Evolutionary conservation across 192 early-diverging fungal genomes (phyloP).

Genomic region (Umbelopsis isabellina): DNA sequence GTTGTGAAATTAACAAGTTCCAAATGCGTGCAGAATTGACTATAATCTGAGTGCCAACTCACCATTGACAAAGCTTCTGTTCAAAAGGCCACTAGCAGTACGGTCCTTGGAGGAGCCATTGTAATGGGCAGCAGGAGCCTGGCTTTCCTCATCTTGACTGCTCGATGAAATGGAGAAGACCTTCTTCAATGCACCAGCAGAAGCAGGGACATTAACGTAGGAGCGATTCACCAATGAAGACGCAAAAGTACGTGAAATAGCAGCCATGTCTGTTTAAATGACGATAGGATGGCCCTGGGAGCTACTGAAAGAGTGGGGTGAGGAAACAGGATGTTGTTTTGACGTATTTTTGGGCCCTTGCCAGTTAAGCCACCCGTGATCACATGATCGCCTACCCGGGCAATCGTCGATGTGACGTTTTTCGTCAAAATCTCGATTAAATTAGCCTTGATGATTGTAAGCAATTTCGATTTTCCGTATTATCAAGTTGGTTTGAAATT

Average conservation of each 20-base stretch:
- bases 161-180: slow-evolving; percentile 45
- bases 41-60: slow-evolving; percentile 15
- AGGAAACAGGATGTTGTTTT: slow-evolving; percentile 12
- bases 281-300: slow-evolving; percentile 20
- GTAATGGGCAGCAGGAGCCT: slow-evolving; percentile 22
- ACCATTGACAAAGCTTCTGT: slow-evolving; percentile 56
- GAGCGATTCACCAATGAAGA: slow-evolving; percentile 58
- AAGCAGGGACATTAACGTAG: slow-evolving; percentile 46
- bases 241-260: slow-evolving; percentile 50
- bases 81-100: slow-evolving; percentile 38
- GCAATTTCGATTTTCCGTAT: too few species aligned
- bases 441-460: too few species aligned
- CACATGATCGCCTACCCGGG: background rate
- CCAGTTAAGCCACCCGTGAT: slow-evolving; percentile 5
- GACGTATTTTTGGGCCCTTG: slow-evolving; percentile 20
- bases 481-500: too few species aligned
- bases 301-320: slow-evolving; percentile 17
- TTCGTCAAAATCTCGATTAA: too few species aligned
- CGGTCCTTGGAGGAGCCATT: slow-evolving; percentile 35
- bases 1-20: slow-evolving; percentile 4
- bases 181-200: slow-evolving; percentile 45
- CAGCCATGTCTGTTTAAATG: slow-evolving; percentile 46
- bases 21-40: background rate
- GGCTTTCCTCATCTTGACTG: slow-evolving; percentile 40
- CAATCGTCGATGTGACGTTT: too few species aligned